Evolutionary conservation across 306 rosid species (phyloP), one percentile per base, ranked within the genome.

Genomic region (Rosa multiflora): DNA sequence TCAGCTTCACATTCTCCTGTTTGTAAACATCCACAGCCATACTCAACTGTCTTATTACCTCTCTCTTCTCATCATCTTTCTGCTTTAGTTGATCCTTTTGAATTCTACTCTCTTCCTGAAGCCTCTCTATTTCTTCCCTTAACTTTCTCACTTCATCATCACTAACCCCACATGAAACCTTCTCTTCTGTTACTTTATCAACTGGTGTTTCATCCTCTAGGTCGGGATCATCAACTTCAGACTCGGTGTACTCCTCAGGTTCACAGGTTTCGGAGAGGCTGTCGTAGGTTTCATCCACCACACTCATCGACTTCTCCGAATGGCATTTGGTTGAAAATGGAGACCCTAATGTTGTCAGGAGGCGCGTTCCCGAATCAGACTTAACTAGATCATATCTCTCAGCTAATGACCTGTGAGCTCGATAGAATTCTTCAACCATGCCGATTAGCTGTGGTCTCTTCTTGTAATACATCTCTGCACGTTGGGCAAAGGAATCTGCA

Each of bases 401-500:
- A 1, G 97, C 91, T 40, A 94, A 76, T 2, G 93, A 90, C 4
- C 94, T 92, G 59, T 94, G 94, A 76, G 91, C 77, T 67, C 94
- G 85, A 61, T 94, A 94, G 79, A 94, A 90, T 63, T 94, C 93
- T 86, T 92, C 91, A 69, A 94, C 94, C 96, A 92, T 84, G 64
- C 90, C 77, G 44, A 94, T 79, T 43, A 94, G 93, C 78, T 92
- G 89, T 0, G 98, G 97, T 53, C 97, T 80, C 72, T 89, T 90
- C 86, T 92, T 88, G 92, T 92, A 94, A 79, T 90, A 92, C 96
- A 94, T 92, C 88, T 94, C 98, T 51, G 98, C 97, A n/a, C 97
- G 97, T 63, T 87, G 72, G 1, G 94, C 91, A 88, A 94, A 92
- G 67, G 98, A 92, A 87, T 94, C 97, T 49, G 96, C 94, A 72